phyloP scores from a whole-genome alignment of 176 grass and related monocot genomes.

The Oryza coarctata region DNA sequence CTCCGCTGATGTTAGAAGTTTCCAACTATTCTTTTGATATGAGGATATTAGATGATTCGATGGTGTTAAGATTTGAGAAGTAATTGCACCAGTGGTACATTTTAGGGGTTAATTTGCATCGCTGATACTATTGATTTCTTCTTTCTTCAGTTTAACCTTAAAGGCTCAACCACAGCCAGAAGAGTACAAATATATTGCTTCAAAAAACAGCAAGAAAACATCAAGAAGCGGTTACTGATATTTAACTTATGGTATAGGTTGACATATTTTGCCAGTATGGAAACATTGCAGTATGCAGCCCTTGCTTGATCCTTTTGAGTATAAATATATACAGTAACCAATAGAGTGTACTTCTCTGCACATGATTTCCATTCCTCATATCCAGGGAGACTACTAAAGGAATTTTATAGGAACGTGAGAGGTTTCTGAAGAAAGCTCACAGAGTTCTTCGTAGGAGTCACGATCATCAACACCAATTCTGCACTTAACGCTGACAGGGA shows the following conservation, averaged over 20 bases:
- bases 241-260: not conserved
- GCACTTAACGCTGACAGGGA: slow-evolving; percentile 93
- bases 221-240: not conserved
- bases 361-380: not conserved
- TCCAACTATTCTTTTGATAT: not conserved
- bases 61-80: not conserved
- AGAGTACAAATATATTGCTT: not conserved
- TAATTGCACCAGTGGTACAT: not conserved
- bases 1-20: not conserved
- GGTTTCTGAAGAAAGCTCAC: slow-evolving; percentile 54
- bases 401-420: not conserved
- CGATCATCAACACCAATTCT: slow-evolving; percentile 89
- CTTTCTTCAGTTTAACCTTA: not conserved
- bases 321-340: not conserved
- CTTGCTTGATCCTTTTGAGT: not conserved
- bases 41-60: not conserved
- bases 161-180: not conserved
- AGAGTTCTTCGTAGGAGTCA: slow-evolving; percentile 89
- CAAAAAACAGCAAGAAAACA: not conserved
- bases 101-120: not conserved
- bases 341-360: not conserved
- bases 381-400: not conserved
- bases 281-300: not conserved
- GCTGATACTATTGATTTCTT: not conserved
- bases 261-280: not conserved